Base-by-base conservation (phyloP, 2,329 filamentous ascomycete genomes). In the Paecilomyces sp. region DNA sequence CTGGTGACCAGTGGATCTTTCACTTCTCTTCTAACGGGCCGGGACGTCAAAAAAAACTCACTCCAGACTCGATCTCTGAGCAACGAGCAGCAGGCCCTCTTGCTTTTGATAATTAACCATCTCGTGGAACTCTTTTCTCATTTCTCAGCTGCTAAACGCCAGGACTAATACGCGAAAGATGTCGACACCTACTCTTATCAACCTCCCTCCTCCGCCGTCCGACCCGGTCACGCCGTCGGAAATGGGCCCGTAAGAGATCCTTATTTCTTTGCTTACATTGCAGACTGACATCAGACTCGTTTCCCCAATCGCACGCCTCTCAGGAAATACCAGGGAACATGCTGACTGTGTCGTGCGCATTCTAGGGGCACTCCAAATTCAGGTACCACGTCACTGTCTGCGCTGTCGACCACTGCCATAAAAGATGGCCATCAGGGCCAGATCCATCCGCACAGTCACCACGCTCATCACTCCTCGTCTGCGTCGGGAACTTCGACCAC, bases 391-490 rank as follows among this genome's bases (percentile, higher is more conserved):
- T 95, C 92, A 57, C 88, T 97, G 69, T 96, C 91, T 28, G 88
- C 92, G 50, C 84, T 97, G 55, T 96, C 91, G 15, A 97, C 93
- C 18, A 94, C 91, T 12, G 93, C 93, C 57, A 96, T 96, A 82
- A 96, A 97, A 77, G 93, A 97, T 72, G 93, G 93, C 67, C 91
- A 97, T 71, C 90, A 91, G 62, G 93, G 93, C 64, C 86, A 92
- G 71, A 82, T 88, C 30, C 85, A 86, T 30, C 83, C 87, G 60
- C 82, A 84, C 61, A 74, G 75, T 60, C 80, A 83, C 59, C 80
- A 80, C 62, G 74, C 76, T 47, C 75, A 76, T 52, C 85, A 85
- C 56, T 83, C 67, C 79, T 86, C 72, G 76, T 85, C 68, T 79
- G 83, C 65, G 76, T 80, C 79, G n/a, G 73, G 73, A 36, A 75